Evolutionary conservation across 2,329 filamentous ascomycete genomes (phyloP), one percentile per base, ranked within the genome.

Genomic region (Stemphylium lycopersici): DNA sequence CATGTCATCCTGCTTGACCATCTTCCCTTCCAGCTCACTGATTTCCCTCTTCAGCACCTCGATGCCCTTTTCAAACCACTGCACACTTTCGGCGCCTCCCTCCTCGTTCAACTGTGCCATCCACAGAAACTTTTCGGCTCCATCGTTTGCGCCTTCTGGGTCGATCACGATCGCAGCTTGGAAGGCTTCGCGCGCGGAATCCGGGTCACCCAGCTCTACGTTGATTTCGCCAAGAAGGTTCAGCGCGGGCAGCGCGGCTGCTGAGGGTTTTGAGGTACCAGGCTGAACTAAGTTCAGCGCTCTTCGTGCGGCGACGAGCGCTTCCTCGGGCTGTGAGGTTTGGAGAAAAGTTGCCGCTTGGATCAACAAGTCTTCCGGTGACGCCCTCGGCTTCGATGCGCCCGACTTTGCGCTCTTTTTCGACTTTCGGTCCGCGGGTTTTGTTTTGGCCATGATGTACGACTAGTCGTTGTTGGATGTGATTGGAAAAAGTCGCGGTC

Each of bases 81-180:
- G 69, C 41, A 87, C 83, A 61, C 84, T 87, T 63, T 85, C 83
- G 49, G 77, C 75, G 11, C 85, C 85, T 46, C 85, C 85, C 58
- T 84, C 79, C 63, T 87, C 84, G 61, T 83, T 95, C 68, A 99
- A 82, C 77, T 99, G 95, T 59, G 95, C 95, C 54, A 99, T 81
- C 85, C 93, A 96, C 43, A 98, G 78, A 70, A 97, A 98, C 78
- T 97, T 98, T 71, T 98, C 93, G 0, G 92, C 86, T 0, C 93
- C 93, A 43, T 92, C 93, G 34, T 85, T 83, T 67, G 91, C 89
- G 15, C 93, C 95, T 52, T 93, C 85, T 20, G 87, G 83, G 72
- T 99, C 95, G 32, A 95, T 83, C 48, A 83, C 79, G 33, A 89
- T 89, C 0, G 95, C 91, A 40, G 84, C 81, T 56, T 87, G 74